Evolutionary conservation across 1,284 basidiomycete genomes (phyloP).

Genomic region (Ganoderma meredithae): DNA sequence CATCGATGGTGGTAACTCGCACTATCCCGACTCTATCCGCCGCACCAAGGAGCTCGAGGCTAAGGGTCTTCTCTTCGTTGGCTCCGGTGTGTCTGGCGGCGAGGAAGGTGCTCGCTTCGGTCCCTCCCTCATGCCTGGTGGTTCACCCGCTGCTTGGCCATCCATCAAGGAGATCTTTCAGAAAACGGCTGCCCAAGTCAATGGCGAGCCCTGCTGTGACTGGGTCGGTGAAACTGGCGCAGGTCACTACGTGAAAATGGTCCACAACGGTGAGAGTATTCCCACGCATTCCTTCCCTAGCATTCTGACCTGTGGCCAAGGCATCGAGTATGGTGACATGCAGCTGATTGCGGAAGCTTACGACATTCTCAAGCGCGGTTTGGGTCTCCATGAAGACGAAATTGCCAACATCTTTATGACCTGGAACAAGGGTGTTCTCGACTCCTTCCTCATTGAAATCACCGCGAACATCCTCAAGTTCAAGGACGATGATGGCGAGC

Average conservation of each 20-base stretch:
- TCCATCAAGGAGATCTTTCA: conserved; percentile 99
- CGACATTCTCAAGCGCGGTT: conserved; percentile 97
- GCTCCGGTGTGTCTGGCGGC: conserved; percentile 99
- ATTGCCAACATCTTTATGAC: conserved; percentile 89
- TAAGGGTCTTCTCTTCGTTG: conserved; percentile 97
- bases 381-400: conserved; percentile 85
- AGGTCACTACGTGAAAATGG: conserved; percentile 99
- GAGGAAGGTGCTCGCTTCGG: conserved; percentile 99
- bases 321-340: conserved; percentile 99
- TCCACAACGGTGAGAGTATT: conserved; percentile 86
- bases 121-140: conserved; percentile 99
- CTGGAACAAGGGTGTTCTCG: conserved; percentile 99
- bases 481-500: conserved; percentile 95
- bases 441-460: conserved; percentile 99
- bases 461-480: conserved; percentile 94
- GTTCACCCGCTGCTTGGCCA: conserved; percentile 94
- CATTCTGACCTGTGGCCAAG: conserved; percentile 46
- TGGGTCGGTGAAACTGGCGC: conserved; percentile 98
- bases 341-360: conserved; percentile 99
- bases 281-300: conserved; percentile 30
- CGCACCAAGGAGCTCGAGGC: conserved; percentile 92
- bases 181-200: conserved; percentile 94
- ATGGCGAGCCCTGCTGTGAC: conserved; percentile 98
- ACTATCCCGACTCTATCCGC: conserved; percentile 98
- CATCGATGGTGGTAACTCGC: conserved; percentile 99